Evolutionary conservation across 768 basidiomycete genomes (phyloP), one percentile per base, ranked within the genome.

Genomic region (Termitomyces sp.): DNA sequence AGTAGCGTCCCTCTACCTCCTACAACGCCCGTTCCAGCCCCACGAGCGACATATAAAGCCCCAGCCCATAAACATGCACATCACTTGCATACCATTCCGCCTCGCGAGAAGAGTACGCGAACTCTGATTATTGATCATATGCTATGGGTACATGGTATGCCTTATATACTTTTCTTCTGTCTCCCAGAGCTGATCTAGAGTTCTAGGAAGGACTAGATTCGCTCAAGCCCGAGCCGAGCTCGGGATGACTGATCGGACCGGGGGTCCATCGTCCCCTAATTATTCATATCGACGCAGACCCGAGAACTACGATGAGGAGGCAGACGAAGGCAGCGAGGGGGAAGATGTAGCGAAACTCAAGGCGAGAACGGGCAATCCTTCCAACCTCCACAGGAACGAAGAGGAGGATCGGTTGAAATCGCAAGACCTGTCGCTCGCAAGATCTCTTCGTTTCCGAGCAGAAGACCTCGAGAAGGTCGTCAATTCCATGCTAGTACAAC

Each of bases 41-140:
- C 69, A 11, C 67, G 65, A 33, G 63, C 69, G 9, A 68, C 81
- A 0, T 90, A 89, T 76, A 83, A 79, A 63, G 84, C 89, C 2
- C 89, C 90, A 8, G 92, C 92, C 1, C 92, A 94, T 74, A 91
- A 89, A 66, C 91, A 93, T 79, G 92, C 92, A 0, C 92, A 94
- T 71, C 91, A 94, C 70, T 75, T 94, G 1, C 92, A 94, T 70
- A 86, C 90, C 2, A 93, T 94, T 36, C 92, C 92, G 2, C 92
- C 91, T 3, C 77, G 90, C 42, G 92, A 94, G 73, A 94, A 94
- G 78, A 90, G 89, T n/a, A 93, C 92, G 8, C 79, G 91, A 36
- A 94, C 91, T 11, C 79, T 94, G 59, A 94, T 94, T 67, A 85
- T 94, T 59, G 92, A 94, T 73, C 90, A 94, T 73, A 86, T 92